These are phyloP conservation scores for Candida neerlandica DNA, from an alignment of 1,139 yeast species.

Conservation along the genomic window DNA sequence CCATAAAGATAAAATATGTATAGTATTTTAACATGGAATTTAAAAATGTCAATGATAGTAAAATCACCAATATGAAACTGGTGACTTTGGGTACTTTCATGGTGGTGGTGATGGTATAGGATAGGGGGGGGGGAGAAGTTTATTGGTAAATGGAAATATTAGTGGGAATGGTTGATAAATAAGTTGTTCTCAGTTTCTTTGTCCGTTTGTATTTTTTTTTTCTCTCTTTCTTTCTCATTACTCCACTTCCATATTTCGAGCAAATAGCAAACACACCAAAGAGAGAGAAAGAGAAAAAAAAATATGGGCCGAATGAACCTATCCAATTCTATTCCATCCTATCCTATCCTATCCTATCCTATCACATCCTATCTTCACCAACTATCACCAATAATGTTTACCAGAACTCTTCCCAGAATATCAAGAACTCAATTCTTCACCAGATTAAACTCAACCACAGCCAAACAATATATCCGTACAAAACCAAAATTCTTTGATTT, in stretches of 20 bases:
- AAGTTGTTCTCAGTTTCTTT: neutral
- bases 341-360: neutral
- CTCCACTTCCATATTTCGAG: too few species aligned
- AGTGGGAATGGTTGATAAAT: neutral
- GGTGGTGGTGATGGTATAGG: neutral
- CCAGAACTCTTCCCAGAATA: neutral
- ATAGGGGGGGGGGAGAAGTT: neutral
- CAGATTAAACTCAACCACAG: constrained; percentile 16
- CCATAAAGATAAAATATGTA: constrained; percentile 35
- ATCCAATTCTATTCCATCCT: neutral
- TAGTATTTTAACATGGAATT: constrained; percentile 34
- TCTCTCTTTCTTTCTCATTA: too few species aligned
- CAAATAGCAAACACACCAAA: neutral
- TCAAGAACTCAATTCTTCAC: neutral
- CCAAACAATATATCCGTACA: constrained; percentile 15
- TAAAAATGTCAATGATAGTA: constrained; percentile 30
- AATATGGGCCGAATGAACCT: neutral
- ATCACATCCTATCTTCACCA: neutral
- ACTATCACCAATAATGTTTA: neutral
- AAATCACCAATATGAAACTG: constrained; percentile 36
- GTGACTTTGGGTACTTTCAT: constrained; percentile 44
- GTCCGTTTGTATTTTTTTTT: neutral
- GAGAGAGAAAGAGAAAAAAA: neutral
- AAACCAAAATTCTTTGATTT: constrained; percentile 25
- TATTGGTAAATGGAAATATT: neutral